A percentile compares a stretch with the other conserved stretches of the same genome.
phyloP scores from a whole-genome alignment of 768 basidiomycete species.

The Cubamyces lactineus region DNA sequence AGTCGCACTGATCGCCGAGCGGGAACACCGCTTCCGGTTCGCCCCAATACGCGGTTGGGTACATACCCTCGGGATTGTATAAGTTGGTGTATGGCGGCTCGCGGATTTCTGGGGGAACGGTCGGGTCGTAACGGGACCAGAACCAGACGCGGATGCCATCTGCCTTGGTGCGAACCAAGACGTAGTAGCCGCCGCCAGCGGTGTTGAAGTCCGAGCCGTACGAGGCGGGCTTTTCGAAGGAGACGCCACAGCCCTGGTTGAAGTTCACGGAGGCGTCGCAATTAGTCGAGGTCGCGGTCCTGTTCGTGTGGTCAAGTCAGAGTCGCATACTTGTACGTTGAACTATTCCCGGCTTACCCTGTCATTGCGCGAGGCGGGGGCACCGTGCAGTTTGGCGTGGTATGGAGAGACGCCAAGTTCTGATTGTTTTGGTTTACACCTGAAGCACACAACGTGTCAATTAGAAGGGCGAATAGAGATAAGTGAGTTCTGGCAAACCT shows the following conservation, averaged over 20 bases:
- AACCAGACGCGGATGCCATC: slow-evolving; percentile 64
- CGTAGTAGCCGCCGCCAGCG: slow-evolving; percentile 64
- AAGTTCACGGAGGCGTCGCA: slow-evolving; percentile 54
- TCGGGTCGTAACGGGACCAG: slow-evolving; percentile 51
- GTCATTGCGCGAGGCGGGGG: slow-evolving; percentile 43
- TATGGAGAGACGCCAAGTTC: slow-evolving; percentile 61
- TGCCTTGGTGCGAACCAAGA: slow-evolving; percentile 44
- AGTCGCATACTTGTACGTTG: background rate
- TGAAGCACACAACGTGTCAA: background rate
- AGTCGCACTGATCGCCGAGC: slow-evolving; percentile 49
- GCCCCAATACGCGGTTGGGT: slow-evolving; percentile 43
- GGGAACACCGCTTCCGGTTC: slow-evolving; percentile 54
- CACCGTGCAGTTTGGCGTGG: slow-evolving; percentile 53
- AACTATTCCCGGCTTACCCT: slow-evolving; percentile 55
- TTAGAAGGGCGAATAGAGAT: background rate
- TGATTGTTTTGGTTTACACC: slow-evolving; percentile 52
- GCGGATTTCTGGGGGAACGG: slow-evolving; percentile 48
- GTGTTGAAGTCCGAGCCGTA: slow-evolving; percentile 54
- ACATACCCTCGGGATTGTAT: slow-evolving; percentile 14
- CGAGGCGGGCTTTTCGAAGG: slow-evolving; percentile 42
- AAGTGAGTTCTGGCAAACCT: slow-evolving; percentile 37
- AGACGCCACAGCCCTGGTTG: slow-evolving; percentile 67
- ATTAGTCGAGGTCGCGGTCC: slow-evolving; percentile 44
- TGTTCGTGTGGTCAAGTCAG: slow-evolving; percentile 26
- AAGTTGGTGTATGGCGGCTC: slow-evolving; percentile 17